These are phyloP conservation scores for Rhizoclosmatium globosum DNA, from an alignment of 192 early-diverging fungal genomes.

Conservation along the genomic window DNA sequence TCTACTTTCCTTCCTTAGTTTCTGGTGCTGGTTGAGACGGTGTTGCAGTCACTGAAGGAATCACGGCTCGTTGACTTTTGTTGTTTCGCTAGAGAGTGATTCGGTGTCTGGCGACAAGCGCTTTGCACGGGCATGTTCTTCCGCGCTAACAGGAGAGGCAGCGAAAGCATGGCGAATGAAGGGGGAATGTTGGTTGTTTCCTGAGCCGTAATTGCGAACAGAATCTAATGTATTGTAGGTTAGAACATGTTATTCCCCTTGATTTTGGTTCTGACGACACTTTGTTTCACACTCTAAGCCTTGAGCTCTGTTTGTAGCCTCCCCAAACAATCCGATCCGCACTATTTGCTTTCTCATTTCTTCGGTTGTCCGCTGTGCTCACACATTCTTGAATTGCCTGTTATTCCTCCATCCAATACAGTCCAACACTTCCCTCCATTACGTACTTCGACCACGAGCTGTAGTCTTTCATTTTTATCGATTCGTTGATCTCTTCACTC, in stretches of 20 bases:
- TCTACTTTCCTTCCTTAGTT: not conserved
- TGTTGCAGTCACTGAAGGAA: not conserved
- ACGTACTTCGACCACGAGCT: no score
- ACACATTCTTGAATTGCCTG: no score
- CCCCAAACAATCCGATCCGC: no score
- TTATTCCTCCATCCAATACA: not conserved
- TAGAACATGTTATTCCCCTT: conserved; percentile 16
- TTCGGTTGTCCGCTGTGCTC: no score
- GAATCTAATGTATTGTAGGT: conserved; percentile 25
- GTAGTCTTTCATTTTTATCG: no score
- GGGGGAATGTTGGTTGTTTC: conserved; percentile 41
- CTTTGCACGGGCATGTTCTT: conserved; percentile 5
- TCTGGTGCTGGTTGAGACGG: not conserved
- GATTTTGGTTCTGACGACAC: not conserved
- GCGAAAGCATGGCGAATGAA: conserved; percentile 40
- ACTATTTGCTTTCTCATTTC: no score
- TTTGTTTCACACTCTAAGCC: no score
- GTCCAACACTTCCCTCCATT: no score
- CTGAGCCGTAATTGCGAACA: conserved; percentile 42
- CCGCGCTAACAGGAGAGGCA: conserved; percentile 1
- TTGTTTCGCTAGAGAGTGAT: conserved; percentile 15
- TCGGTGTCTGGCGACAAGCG: not conserved
- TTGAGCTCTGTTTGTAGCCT: no score
- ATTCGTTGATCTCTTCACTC: no score
- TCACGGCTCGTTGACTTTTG: no score